phyloP scores from a whole-genome alignment of 2,329 filamentous ascomycete species.

The Pezicula neosporulosa region DNA sequence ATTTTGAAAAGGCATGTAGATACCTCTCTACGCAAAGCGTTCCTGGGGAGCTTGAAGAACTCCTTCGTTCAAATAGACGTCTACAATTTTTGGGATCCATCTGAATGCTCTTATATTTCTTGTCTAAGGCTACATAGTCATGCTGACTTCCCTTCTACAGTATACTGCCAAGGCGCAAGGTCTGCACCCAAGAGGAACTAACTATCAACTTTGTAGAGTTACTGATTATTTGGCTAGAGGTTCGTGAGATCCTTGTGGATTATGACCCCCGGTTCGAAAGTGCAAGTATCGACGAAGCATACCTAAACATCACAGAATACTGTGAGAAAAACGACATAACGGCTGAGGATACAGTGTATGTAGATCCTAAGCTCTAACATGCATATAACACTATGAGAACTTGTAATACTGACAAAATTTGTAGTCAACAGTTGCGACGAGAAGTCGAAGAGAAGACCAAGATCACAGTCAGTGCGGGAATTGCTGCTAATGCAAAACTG shows the following conservation, averaged over 20 bases:
- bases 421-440: constrained; percentile 62
- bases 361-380: too few species aligned
- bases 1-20: constrained; percentile 65
- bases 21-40: too few species aligned
- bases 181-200: too few species aligned
- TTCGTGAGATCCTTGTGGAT: constrained; percentile 75
- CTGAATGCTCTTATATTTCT: too few species aligned
- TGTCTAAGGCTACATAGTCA: too few species aligned
- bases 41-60: too few species aligned
- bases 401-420: too few species aligned
- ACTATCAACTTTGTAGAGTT: too few species aligned
- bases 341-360: constrained; percentile 65
- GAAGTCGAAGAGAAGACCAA: constrained; percentile 74
- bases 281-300: constrained; percentile 94
- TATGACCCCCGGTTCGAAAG: constrained; percentile 92
- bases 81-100: too few species aligned
- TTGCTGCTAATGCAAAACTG: constrained; percentile 87
- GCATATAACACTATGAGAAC: too few species aligned
- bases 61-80: too few species aligned
- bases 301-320: constrained; percentile 89
- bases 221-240: constrained; percentile 44
- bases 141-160: background rate
- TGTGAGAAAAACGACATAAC: constrained; percentile 65
- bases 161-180: constrained; percentile 80
- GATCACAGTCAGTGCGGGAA: constrained; percentile 90